Percentiles rank a stretch among this genome's conserved stretches.
phyloP scores from a whole-genome alignment of 2,329 filamentous ascomycete genomes.

The Monilinia vaccinii-corymbosi region DNA sequence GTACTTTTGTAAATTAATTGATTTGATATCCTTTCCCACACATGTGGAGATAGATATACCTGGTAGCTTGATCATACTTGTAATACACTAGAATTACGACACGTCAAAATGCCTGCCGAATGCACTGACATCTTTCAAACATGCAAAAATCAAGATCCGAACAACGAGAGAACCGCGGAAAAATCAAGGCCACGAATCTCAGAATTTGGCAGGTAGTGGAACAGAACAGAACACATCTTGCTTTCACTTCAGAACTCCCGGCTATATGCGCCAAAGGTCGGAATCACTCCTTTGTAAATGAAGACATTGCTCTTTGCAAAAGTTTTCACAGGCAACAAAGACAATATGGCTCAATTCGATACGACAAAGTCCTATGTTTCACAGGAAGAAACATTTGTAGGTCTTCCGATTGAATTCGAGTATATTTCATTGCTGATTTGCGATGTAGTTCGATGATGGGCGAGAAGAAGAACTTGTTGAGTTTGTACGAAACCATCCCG shows the following conservation, averaged over 20 bases:
- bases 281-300: not conserved
- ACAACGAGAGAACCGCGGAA: not conserved
- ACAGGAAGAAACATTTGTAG: slow-evolving; percentile 23
- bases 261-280: not conserved
- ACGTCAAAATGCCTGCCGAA: not conserved
- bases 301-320: not conserved
- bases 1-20: not conserved
- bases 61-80: not conserved
- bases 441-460: slow-evolving; percentile 52
- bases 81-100: not conserved
- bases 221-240: no score
- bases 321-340: not conserved
- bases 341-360: slow-evolving; percentile 19
- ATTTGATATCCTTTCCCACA: no score
- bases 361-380: slow-evolving; percentile 19
- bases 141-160: slow-evolving; percentile 4
- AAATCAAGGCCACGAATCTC: not conserved
- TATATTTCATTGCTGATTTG: not conserved
- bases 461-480: slow-evolving; percentile 66
- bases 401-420: not conserved
- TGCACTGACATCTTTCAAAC: not conserved
- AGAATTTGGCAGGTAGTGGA: not conserved
- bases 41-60: not conserved
- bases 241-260: not conserved
- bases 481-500: slow-evolving; percentile 53